A percentile compares a stretch with the other conserved stretches of the same genome.
Conservation (phyloP, 441 rosid genomes). For the Rhodomyrtus psidioides region DNA sequence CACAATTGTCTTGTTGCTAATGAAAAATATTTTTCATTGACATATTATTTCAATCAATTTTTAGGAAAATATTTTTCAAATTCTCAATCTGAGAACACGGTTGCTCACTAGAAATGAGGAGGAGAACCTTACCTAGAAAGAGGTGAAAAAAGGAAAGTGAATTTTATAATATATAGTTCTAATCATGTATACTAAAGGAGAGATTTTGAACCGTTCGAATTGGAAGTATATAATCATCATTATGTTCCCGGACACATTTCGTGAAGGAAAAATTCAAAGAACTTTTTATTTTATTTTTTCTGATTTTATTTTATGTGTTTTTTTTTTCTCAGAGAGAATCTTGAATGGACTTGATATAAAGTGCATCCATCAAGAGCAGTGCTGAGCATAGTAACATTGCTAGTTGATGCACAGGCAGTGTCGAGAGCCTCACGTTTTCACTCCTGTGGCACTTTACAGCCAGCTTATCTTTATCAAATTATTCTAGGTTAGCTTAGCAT, state of each 20-base stretch:
- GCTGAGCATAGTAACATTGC: not conserved
- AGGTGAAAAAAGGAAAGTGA: not conserved
- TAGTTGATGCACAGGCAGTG: not conserved
- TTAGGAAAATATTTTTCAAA: too few relatives aligned
- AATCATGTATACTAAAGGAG: not conserved
- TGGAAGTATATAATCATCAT: not conserved
- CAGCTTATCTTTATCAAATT: not conserved
- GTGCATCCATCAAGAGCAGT: not conserved
- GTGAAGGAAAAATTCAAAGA: not conserved
- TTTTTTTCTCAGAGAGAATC: not conserved
- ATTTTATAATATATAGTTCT: not conserved
- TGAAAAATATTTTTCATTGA: too few relatives aligned
- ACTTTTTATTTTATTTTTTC: not conserved
- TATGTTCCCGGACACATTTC: not conserved
- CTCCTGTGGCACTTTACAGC: not conserved
- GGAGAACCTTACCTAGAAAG: not conserved
- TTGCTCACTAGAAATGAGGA: not conserved
- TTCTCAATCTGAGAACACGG: not conserved
- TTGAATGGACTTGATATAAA: not conserved
- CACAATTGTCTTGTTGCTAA: too few relatives aligned
- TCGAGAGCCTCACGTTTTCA: not conserved
- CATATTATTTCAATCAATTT: too few relatives aligned
- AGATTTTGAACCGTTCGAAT: not conserved
- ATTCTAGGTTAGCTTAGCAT: not conserved
- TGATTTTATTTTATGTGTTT: not conserved